Evolutionary conservation across 768 basidiomycete genomes (phyloP), one percentile per base, ranked within the genome.

Genomic region (Tylopilus balloui): DNA sequence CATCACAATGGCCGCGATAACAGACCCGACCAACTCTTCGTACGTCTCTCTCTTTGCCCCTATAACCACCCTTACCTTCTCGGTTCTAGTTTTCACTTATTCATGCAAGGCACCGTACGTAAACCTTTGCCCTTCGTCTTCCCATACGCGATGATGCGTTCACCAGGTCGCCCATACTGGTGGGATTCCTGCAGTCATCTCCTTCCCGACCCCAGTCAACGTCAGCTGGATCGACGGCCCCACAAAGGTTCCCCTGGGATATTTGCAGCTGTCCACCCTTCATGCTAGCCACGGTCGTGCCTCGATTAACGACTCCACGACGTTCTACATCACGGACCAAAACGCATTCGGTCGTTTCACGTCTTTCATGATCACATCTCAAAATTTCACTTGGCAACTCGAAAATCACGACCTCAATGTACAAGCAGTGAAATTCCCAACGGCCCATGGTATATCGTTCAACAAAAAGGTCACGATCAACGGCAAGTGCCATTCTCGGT

Each of bases 311-410:
- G 78, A 84, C 57, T 78, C 73, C 8, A 79, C 76, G 0, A 67
- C 65, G 1, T 87, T 88, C 65, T 67, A 64, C 17, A 84, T 88
- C 58, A 63, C 63, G 2, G 73, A 88, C 56, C 66, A 77, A 58
- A 64, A 62, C 25, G 79, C 79, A 11, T 88, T 88, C 56, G 78
- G 78, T 49, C 71, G 70, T 19, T 88, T 88, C 65, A 75, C 84
- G 2, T 68, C 68, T 35, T 67, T 72, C 27, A 72, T 89, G 74
- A 87, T 88, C 61, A 88, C 83, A 0, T 74, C 78, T 39, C 69
- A 70, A 39, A 80, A 74, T 49, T 88, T 88, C 57, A 86, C 80
- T 1, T 89, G 86, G 86, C 72, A 73, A 47, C 66, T 89, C 35
- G 59, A 69, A 15, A 83, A 77, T 49, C 61, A 75, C n/a, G 73